Percentiles rank a stretch among this genome's conserved stretches.
phyloP scores from a whole-genome alignment of 768 basidiomycete genomes.

The Naganishia antarctica region DNA sequence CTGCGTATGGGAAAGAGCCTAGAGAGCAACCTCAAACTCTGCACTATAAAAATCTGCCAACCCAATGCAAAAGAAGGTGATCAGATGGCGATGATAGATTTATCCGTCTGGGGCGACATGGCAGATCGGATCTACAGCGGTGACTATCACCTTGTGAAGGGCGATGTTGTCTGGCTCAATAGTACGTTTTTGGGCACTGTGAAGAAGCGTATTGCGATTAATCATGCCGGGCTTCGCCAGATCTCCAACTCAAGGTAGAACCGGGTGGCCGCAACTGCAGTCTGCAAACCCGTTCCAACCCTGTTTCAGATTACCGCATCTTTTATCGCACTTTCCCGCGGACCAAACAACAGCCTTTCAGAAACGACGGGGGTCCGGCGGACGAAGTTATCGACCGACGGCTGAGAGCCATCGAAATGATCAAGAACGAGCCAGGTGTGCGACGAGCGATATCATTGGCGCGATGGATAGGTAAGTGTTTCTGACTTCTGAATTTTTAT shows the following conservation, averaged over 20 bases:
- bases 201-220: too few relatives aligned
- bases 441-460: constrained; percentile 9
- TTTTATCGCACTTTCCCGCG: constrained; percentile 17
- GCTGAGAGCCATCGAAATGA: background rate
- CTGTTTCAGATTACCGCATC: constrained; percentile 12
- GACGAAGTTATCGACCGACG: background rate
- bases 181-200: too few relatives aligned
- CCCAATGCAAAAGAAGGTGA: background rate
- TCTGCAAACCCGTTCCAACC: background rate
- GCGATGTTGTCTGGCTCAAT: constrained; percentile 24
- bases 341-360: background rate
- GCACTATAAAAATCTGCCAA: constrained; percentile 11
- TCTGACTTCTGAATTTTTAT: too few relatives aligned
- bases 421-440: background rate
- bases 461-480: constrained; percentile 4
- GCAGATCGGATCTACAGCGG: background rate
- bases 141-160: background rate
- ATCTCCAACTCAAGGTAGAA: background rate
- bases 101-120: constrained; percentile 5
- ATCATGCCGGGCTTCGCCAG: too few relatives aligned
- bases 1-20: background rate
- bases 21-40: background rate
- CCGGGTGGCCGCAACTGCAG: background rate
- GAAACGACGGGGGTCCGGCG: background rate
- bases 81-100: constrained; percentile 11